Percentiles rank a stretch among this genome's conserved stretches.
phyloP scores from a whole-genome alignment of 2,329 filamentous ascomycete genomes.

The Arachnomyces sp. region DNA sequence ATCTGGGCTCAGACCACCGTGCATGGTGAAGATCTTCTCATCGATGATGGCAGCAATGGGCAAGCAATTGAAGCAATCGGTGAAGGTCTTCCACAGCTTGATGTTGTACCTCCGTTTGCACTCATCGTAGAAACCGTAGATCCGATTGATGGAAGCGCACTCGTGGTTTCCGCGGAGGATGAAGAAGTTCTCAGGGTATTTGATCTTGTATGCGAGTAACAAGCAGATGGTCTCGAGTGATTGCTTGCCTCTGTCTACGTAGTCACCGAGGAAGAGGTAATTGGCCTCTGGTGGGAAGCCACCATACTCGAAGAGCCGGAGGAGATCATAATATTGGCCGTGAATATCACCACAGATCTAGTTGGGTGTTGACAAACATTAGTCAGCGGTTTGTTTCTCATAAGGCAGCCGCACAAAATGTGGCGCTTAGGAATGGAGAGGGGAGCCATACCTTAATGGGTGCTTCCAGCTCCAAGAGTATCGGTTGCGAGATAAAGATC shows the following conservation, averaged over 20 bases:
- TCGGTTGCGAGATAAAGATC: slow-evolving; percentile 99
- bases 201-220: slow-evolving; percentile 97
- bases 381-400: slow-evolving; percentile 1
- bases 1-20: slow-evolving; percentile 92
- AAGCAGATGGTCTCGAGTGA: slow-evolving; percentile 97
- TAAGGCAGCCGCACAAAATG: not conserved
- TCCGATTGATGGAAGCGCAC: slow-evolving; percentile 96
- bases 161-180: slow-evolving; percentile 97
- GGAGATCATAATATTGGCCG: slow-evolving; percentile 96
- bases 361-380: slow-evolving; percentile 1
- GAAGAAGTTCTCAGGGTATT: slow-evolving; percentile 99
- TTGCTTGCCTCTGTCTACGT: slow-evolving; percentile 98
- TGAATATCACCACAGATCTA: slow-evolving; percentile 99
- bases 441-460: slow-evolving; percentile 79
- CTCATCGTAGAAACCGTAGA: slow-evolving; percentile 99
- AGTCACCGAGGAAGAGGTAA: slow-evolving; percentile 98
- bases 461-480: slow-evolving; percentile 92
- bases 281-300: slow-evolving; percentile 98
- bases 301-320: slow-evolving; percentile 95
- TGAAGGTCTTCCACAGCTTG: slow-evolving; percentile 99
- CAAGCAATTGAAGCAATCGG: slow-evolving; percentile 98
- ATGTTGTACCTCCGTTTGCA: slow-evolving; percentile 99
- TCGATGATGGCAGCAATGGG: slow-evolving; percentile 98
- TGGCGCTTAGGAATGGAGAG: slow-evolving; percentile 6
- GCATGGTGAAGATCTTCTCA: slow-evolving; percentile 99